Conservation (phyloP, 1,284 basidiomycete genomes). For the Pseudozyma flocculosa region DNA sequence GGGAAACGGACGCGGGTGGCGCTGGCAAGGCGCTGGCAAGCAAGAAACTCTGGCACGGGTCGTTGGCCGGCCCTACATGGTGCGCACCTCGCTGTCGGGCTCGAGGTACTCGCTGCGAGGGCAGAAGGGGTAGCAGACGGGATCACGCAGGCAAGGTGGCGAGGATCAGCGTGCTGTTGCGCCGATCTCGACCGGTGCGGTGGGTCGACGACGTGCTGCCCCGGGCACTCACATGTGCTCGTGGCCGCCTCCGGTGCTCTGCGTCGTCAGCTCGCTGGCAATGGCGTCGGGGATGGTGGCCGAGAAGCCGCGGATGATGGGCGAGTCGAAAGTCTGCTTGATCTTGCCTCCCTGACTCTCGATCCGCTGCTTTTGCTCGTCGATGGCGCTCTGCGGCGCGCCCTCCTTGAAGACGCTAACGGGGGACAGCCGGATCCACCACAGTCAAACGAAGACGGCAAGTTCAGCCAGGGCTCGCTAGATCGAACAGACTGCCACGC, state of each 20-base stretch:
- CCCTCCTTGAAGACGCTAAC: slow-evolving; percentile 46
- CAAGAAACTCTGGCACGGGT: too few relatives aligned
- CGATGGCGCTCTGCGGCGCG: slow-evolving; percentile 30
- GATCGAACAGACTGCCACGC: too few relatives aligned
- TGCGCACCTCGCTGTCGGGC: slow-evolving; percentile 48
- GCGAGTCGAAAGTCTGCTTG: slow-evolving; percentile 46
- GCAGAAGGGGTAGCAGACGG: not conserved
- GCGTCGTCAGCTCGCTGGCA: slow-evolving; percentile 24
- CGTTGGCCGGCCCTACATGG: too few relatives aligned
- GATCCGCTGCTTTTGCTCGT: slow-evolving; percentile 37
- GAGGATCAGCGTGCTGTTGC: too few relatives aligned
- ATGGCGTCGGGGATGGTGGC: slow-evolving; percentile 35
- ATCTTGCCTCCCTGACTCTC: slow-evolving; percentile 40
- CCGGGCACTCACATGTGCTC: slow-evolving; percentile 43
- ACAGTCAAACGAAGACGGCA: not conserved
- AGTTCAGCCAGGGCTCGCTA: too few relatives aligned
- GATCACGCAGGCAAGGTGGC: too few relatives aligned
- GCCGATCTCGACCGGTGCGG: too few relatives aligned
- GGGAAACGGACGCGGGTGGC: too few relatives aligned
- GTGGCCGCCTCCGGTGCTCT: slow-evolving; percentile 35
- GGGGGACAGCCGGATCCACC: not conserved
- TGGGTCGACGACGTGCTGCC: too few relatives aligned
- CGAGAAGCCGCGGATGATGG: slow-evolving; percentile 49
- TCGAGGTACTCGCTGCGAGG: slow-evolving; percentile 46
- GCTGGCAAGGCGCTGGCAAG: too few relatives aligned